Evolutionary conservation across 2,329 filamentous ascomycete genomes (phyloP).

Genomic region (Colletotrichum navitas): DNA sequence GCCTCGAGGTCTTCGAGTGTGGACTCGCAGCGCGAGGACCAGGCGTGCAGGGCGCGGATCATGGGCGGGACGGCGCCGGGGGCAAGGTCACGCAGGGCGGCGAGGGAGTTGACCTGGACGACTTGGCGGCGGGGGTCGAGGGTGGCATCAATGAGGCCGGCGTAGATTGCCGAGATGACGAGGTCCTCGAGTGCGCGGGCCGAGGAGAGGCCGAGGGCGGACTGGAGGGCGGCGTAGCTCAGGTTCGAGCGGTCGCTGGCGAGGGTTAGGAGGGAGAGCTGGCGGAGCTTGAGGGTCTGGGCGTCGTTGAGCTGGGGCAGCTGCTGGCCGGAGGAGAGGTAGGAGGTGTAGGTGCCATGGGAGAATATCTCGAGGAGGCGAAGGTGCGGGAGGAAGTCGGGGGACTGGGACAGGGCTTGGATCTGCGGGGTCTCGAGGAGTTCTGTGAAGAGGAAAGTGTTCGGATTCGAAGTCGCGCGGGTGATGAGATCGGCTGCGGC

Average conservation of each 20-base stretch:
- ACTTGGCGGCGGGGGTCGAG: constrained; percentile 82
- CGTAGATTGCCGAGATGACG: constrained; percentile 89
- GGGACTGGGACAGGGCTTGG: constrained; percentile 73
- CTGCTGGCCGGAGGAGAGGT: constrained; percentile 58
- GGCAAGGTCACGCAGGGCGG: constrained; percentile 86
- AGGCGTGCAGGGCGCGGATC: constrained; percentile 75
- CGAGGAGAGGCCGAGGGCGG: constrained; percentile 74
- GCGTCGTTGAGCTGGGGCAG: constrained; percentile 78
- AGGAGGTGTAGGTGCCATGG: constrained; percentile 88
- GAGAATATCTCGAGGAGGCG: constrained; percentile 89
- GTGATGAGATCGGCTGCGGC: constrained; percentile 88
- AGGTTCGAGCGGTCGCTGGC: constrained; percentile 76
- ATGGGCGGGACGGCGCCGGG: constrained; percentile 79
- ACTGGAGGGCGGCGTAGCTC: constrained; percentile 78
- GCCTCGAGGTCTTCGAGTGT: constrained; percentile 81
- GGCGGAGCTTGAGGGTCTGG: constrained; percentile 87
- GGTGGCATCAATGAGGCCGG: constrained; percentile 82
- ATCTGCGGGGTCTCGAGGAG: constrained; percentile 87
- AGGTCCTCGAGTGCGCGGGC: constrained; percentile 84
- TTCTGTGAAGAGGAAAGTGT: constrained; percentile 94
- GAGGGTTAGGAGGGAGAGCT: constrained; percentile 88
- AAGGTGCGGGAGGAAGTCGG: constrained; percentile 74
- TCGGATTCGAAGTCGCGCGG: constrained; percentile 88
- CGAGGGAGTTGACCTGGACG: constrained; percentile 83
- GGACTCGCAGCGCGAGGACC: constrained; percentile 81